Percentiles rank a stretch among this genome's conserved stretches.
These are phyloP conservation scores for Phylloboletellus chloephorus DNA, from an alignment of 1,284 basidiomycete species.

Conservation along the genomic window DNA sequence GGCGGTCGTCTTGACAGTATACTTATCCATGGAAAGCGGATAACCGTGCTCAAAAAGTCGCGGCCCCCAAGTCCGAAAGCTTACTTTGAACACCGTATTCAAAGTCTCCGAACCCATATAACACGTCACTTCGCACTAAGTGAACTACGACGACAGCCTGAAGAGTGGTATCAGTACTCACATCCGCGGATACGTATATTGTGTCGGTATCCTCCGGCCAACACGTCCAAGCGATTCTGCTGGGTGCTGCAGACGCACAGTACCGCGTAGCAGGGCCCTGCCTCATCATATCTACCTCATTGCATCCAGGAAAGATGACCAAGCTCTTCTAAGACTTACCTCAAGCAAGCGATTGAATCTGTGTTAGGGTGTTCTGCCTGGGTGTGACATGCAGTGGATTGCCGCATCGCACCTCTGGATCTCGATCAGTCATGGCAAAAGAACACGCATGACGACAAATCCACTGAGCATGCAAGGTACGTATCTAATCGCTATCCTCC, in stretches of 20 bases:
- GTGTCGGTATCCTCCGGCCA: neutral
- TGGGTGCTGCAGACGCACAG: neutral
- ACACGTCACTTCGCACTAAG: no score
- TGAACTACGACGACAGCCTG: no score
- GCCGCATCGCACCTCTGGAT: no score
- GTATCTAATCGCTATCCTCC: conserved; percentile 30
- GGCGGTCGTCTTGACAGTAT: no score
- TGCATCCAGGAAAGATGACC: conserved; percentile 3
- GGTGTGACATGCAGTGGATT: neutral
- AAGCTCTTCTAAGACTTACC: neutral
- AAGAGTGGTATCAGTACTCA: neutral
- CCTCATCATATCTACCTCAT: neutral
- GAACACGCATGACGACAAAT: neutral
- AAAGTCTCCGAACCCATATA: no score
- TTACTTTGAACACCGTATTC: no score
- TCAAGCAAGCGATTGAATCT: neutral
- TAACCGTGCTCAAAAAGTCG: neutral
- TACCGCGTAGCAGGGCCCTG: neutral
- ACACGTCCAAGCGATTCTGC: neutral
- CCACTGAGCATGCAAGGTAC: neutral
- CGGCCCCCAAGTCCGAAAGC: neutral
- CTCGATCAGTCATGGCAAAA: neutral
- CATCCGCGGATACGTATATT: no score
- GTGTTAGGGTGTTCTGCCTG: neutral
- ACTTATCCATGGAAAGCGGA: neutral